A percentile compares a stretch with the other conserved stretches of the same genome.
These are phyloP conservation scores for Syzygium grande DNA, from an alignment of 345 rosid species.

Conservation along the genomic window DNA sequence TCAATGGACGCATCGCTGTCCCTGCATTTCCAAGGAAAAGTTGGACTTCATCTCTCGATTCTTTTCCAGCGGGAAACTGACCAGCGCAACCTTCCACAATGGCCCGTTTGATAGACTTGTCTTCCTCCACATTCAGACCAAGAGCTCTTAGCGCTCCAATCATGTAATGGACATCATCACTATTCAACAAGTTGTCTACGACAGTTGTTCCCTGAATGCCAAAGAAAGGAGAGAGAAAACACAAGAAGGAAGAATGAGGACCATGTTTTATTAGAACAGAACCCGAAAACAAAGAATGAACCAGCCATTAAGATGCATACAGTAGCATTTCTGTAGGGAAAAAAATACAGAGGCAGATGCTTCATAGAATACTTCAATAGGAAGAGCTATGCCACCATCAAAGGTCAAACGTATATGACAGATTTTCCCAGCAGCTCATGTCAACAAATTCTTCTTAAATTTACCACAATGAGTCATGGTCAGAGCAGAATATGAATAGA, in stretches of 20 bases:
- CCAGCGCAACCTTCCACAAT: conserved; percentile 87
- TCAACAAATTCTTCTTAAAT: no score
- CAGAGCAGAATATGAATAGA: not conserved
- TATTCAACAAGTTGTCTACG: conserved; percentile 79
- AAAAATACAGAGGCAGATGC: not conserved
- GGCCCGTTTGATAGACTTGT: conserved; percentile 42
- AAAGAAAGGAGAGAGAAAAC: not conserved
- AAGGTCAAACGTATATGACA: not conserved
- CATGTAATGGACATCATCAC: conserved; percentile 91
- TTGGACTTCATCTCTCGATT: conserved; percentile 41
- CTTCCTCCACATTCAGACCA: conserved; percentile 58
- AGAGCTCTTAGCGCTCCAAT: conserved; percentile 74
- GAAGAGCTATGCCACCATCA: not conserved
- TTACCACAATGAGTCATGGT: not conserved
- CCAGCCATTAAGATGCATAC: not conserved
- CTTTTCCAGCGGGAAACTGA: conserved; percentile 54
- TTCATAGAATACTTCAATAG: not conserved
- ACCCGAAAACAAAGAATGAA: not conserved
- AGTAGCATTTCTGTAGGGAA: not conserved
- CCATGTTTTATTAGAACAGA: not conserved
- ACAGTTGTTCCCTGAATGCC: conserved; percentile 70
- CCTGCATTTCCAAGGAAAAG: conserved; percentile 97
- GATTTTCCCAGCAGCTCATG: not conserved
- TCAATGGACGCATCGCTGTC: conserved; percentile 96
- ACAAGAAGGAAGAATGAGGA: not conserved